Base-by-base conservation (phyloP, 2,329 filamentous ascomycete species). In the Talaromyces sp. region DNA sequence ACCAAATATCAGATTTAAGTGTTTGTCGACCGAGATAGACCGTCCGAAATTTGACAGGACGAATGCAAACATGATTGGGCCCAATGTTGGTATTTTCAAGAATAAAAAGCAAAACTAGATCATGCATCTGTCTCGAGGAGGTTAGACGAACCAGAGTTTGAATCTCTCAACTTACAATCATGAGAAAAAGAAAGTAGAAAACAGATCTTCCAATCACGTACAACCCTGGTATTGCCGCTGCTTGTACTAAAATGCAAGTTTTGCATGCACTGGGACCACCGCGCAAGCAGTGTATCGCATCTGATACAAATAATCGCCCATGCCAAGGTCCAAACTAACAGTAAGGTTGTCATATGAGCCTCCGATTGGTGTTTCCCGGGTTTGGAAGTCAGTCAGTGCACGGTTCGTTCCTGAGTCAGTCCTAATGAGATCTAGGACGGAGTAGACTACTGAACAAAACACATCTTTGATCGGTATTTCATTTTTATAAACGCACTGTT, bases 321-420 rank as follows among this genome's bases (percentile, higher is more conserved):
- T 39, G 9, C n/a, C 33, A 56, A 56, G n/a, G 10, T 56, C 19
- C 11, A 39, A 39, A 27, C 8, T 31, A 33, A 31, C 16, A n/a
- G 49, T 52, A 52, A 52, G 33, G 33, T 35, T 39, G 14, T 27
- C n/a, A 9, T 47, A 35, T 54, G 60, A 62, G 60, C 47, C 35
- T 62, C 60, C 60, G 60, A 62, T 62, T 62, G 60, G 60, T 8
- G 22, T 14, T 35, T n/a, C 1, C 60, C 47, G 4, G 13, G 43
- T 54, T 8, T 37, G 60, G 60, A 54, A 54, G 6, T 54, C 11
- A 54, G 47, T 43, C 47, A 41, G 24, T 33, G 47, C 47, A 62
- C 33, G 47, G 45, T 62, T 39, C 35, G n/a, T 37, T 24, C 33
- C 35, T 41, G 31, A 19, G 14, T 39, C 31, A 62, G 60, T 47